Evolutionary conservation across 139 green algal species (phyloP).

Genomic region (Chlorella sp.): DNA sequence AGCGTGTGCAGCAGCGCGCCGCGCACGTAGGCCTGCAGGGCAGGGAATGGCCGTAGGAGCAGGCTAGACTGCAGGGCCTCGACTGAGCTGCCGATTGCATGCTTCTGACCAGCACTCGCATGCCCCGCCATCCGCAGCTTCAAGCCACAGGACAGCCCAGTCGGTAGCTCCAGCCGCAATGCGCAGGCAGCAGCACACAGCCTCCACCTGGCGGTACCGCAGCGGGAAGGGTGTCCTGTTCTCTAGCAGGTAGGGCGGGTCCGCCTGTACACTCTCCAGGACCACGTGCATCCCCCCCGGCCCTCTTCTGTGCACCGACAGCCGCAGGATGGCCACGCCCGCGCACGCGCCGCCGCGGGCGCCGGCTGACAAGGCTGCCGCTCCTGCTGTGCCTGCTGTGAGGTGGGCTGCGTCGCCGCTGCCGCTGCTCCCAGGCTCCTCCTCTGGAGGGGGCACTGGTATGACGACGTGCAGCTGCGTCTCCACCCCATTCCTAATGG

Average conservation of each 20-base stretch:
- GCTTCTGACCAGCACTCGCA: no score
- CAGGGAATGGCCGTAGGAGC: not conserved
- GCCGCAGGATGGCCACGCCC: constrained; percentile 49
- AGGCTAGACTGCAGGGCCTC: no score
- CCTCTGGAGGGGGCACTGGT: constrained; percentile 28
- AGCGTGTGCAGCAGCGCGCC: constrained; percentile 61
- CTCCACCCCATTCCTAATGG: not conserved
- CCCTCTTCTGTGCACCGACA: constrained; percentile 47
- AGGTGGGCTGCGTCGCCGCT: constrained; percentile 15
- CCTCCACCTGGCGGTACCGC: constrained; percentile 61
- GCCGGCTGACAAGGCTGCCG: not conserved
- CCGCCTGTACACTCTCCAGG: constrained; percentile 59
- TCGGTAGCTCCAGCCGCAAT: no score
- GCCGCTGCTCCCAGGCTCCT: not conserved
- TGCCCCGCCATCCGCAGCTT: no score
- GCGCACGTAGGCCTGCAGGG: not conserved
- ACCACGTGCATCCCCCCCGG: constrained; percentile 64
- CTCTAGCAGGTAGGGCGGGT: constrained; percentile 68
- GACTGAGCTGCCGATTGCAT: no score
- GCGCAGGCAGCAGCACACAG: not conserved
- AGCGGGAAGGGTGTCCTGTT: constrained; percentile 66
- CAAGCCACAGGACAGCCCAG: no score
- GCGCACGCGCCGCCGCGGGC: not conserved
- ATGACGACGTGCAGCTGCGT: constrained; percentile 41
- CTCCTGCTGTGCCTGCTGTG: not conserved